Percentiles rank a stretch among this genome's conserved stretches.
These are phyloP conservation scores for Microbotryomycetes sp. DNA, from an alignment of 1,284 basidiomycete species.

Conservation along the genomic window DNA sequence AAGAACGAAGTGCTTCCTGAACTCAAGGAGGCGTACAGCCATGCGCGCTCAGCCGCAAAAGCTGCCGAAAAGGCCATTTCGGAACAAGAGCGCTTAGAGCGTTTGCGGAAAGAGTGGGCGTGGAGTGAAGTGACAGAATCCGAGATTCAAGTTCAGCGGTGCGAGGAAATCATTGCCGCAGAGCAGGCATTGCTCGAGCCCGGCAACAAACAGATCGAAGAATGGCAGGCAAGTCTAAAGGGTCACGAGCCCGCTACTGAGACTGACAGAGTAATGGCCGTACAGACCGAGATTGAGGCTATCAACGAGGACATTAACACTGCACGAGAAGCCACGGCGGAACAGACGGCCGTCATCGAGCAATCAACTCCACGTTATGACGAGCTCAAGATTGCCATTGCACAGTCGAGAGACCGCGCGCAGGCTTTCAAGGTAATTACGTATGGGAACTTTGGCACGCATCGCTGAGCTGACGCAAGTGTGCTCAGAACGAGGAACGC, in stretches of 20 bases:
- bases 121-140: constrained; percentile 81
- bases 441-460: too few relatives aligned
- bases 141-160: constrained; percentile 6
- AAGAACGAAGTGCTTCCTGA: constrained; percentile 63
- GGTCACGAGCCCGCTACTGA: too few relatives aligned
- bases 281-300: neutral
- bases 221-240: too few relatives aligned
- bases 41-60: constrained; percentile 57
- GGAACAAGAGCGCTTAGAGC: constrained; percentile 58
- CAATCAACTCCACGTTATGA: neutral
- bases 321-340: neutral
- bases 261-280: too few relatives aligned
- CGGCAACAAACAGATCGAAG: neutral
- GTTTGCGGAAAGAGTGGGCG: constrained; percentile 70
- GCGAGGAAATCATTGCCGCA: neutral
- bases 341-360: neutral
- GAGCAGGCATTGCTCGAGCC: neutral
- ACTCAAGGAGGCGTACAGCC: constrained; percentile 54
- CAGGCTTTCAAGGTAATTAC: too few relatives aligned
- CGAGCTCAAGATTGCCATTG: neutral
- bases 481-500: constrained; percentile 2
- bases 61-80: constrained; percentile 66
- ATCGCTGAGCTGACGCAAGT: neutral
- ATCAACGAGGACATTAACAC: neutral
- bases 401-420: neutral